These are phyloP conservation scores for Schizophyllum commune DNA, from an alignment of 1,284 basidiomycete species.

Conservation along the genomic window DNA sequence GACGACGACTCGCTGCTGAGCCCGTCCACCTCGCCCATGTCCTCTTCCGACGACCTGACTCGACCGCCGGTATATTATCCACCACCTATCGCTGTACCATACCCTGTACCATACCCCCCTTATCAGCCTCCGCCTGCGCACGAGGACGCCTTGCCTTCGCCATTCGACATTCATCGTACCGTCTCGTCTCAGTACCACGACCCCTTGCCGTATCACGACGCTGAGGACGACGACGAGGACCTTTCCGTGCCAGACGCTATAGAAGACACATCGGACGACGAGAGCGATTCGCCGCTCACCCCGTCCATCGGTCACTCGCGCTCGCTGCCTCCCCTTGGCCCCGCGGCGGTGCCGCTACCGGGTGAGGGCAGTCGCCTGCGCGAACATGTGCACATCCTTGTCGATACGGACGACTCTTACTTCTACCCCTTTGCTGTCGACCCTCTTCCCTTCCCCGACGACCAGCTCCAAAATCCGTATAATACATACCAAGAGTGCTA, in stretches of 20 bases:
- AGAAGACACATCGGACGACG: constrained; percentile 76
- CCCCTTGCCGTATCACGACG: constrained; percentile 52
- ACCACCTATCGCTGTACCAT: constrained; percentile 42
- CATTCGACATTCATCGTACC: constrained; percentile 8
- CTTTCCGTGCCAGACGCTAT: constrained; percentile 68
- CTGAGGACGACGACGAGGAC: constrained; percentile 53
- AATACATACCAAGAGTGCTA: constrained; percentile 58
- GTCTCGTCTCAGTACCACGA: constrained; percentile 30
- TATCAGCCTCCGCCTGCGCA: constrained; percentile 30
- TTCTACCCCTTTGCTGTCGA: constrained; percentile 61
- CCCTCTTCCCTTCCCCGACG: constrained; percentile 56
- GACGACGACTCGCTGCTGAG: constrained; percentile 47
- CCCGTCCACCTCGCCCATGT: constrained; percentile 58
- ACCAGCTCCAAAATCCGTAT: constrained; percentile 37
- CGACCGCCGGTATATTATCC: constrained; percentile 41
- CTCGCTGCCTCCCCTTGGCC: constrained; percentile 16
- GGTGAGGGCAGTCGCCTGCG: constrained; percentile 39
- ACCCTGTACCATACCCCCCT: constrained; percentile 55
- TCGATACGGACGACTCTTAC: constrained; percentile 48
- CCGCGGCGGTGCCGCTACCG: constrained; percentile 42
- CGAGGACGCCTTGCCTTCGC: constrained; percentile 12
- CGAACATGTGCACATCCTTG: constrained; percentile 48
- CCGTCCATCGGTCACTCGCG: constrained; percentile 45
- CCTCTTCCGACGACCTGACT: constrained; percentile 63
- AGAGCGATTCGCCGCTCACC: constrained; percentile 63